Percentiles rank a stretch among this genome's conserved stretches.
Evolutionary conservation across 2,329 filamentous ascomycete species (phyloP).

Genomic region (Aspergillus flavus): DNA sequence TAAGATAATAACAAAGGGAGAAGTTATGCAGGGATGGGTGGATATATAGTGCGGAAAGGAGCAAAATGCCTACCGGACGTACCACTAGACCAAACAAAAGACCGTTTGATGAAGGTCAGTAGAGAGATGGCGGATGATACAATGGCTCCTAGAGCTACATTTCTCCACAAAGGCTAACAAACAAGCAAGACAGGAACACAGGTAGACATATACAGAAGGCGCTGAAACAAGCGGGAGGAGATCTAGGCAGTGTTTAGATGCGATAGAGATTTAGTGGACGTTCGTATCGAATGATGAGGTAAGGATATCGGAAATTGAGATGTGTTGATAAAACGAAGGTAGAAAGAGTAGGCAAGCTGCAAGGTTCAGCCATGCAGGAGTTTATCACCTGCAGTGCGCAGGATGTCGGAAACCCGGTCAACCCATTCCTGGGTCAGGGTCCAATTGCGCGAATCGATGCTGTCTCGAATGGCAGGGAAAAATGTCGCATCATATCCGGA

Average conservation of each 20-base stretch:
- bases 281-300: neutral
- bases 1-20: neutral
- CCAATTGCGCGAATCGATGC: slow-evolving; percentile 73
- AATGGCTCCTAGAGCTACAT: neutral
- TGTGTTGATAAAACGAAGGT: neutral
- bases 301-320: neutral
- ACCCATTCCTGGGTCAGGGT: slow-evolving; percentile 67
- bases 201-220: slow-evolving; percentile 3
- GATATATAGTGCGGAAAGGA: neutral
- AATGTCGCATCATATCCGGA: slow-evolving; percentile 67
- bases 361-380: slow-evolving; percentile 40
- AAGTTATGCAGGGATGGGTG: neutral
- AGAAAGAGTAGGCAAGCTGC: slow-evolving; percentile 10
- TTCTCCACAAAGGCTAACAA: neutral
- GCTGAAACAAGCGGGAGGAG: slow-evolving; percentile 1
- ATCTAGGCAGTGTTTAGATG: neutral
- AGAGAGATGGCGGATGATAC: neutral
- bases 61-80: neutral
- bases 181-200: neutral
- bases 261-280: neutral
- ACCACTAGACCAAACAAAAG: neutral
- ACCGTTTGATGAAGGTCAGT: neutral
- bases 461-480: slow-evolving; percentile 85
- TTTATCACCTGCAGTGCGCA: slow-evolving; percentile 62
- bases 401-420: slow-evolving; percentile 69